Conservation (phyloP, 306 rosid genomes). For the Prosopis cineraria region DNA sequence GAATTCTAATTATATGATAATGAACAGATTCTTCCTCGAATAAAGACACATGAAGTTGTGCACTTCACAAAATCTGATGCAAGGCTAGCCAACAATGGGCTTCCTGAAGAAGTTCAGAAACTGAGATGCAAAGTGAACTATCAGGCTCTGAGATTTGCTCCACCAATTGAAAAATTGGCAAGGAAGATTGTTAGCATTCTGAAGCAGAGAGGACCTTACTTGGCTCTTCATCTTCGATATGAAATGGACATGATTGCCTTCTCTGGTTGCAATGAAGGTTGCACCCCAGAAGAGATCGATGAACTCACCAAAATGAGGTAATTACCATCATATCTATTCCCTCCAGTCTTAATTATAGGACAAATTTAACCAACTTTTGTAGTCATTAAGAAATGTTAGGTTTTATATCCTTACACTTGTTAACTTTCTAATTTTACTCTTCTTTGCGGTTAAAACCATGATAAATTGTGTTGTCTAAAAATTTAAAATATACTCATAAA, state of each 20-base stretch:
- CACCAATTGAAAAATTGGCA: conserved; percentile 58
- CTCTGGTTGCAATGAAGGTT: conserved; percentile 81
- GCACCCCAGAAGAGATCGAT: conserved; percentile 55
- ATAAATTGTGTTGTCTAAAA: too few relatives aligned
- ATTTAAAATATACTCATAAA: too few relatives aligned
- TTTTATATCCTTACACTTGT: too few relatives aligned
- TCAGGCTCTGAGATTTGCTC: conserved; percentile 63
- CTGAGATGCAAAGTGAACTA: conserved; percentile 69
- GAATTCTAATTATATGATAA: neutral
- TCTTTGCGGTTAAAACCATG: too few relatives aligned
- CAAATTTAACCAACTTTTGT: too few relatives aligned
- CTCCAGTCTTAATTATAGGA: too few relatives aligned
- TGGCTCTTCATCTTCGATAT: conserved; percentile 81
- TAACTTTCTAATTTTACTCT: too few relatives aligned
- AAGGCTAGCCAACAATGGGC: conserved; percentile 67
- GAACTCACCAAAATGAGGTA: conserved; percentile 73
- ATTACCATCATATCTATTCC: too few relatives aligned
- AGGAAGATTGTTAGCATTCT: conserved; percentile 57
- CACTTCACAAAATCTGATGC: conserved; percentile 78
- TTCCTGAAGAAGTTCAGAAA: conserved; percentile 68
- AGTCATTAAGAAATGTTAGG: too few relatives aligned
- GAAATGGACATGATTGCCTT: conserved; percentile 92
- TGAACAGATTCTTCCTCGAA: conserved; percentile 65
- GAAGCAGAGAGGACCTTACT: conserved; percentile 64
- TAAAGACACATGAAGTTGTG: conserved; percentile 52